Percentiles rank a stretch among this genome's conserved stretches.
phyloP scores from a whole-genome alignment of 257 asterid species.

The Parsonsia alboflavescens region DNA sequence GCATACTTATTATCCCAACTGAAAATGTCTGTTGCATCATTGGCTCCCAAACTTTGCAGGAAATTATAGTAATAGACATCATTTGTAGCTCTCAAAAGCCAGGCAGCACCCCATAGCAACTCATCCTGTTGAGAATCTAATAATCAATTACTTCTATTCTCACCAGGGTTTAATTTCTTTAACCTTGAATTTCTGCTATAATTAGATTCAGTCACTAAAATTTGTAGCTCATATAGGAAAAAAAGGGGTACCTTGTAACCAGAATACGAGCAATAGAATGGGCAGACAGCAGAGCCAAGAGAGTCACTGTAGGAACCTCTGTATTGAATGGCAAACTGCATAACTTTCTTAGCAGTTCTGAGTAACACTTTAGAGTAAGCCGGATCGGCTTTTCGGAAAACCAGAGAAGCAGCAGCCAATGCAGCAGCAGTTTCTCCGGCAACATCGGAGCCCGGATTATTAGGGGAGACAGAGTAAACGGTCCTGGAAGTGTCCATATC shows the following conservation, averaged over 20 bases:
- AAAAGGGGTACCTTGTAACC: conserved; percentile 52
- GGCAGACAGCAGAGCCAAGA: conserved; percentile 65
- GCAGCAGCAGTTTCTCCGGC: conserved; percentile 95
- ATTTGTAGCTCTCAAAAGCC: conserved; percentile 80
- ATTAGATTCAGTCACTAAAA: too few species aligned
- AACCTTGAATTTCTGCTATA: too few species aligned
- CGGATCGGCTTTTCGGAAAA: conserved; percentile 49
- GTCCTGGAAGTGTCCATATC: conserved; percentile 72
- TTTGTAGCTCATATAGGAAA: not conserved
- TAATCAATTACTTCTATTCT: not conserved
- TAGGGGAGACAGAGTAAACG: conserved; percentile 52
- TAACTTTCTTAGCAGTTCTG: conserved; percentile 47
- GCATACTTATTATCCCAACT: conserved; percentile 93
- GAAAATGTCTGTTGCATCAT: conserved; percentile 53
- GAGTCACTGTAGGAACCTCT: conserved; percentile 79
- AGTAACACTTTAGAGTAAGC: conserved; percentile 47
- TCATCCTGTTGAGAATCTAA: conserved; percentile 48
- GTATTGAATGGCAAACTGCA: conserved; percentile 59
- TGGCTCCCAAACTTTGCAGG: conserved; percentile 48
- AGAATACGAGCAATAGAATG: conserved; percentile 80
- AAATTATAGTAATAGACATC: conserved; percentile 44
- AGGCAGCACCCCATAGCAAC: conserved; percentile 79
- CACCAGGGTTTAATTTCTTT: too few species aligned
- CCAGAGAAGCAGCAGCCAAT: conserved; percentile 80
- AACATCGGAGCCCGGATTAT: conserved; percentile 86